phyloP scores from a whole-genome alignment of 2,329 filamentous ascomycete species.

The Penicillium sp. region DNA sequence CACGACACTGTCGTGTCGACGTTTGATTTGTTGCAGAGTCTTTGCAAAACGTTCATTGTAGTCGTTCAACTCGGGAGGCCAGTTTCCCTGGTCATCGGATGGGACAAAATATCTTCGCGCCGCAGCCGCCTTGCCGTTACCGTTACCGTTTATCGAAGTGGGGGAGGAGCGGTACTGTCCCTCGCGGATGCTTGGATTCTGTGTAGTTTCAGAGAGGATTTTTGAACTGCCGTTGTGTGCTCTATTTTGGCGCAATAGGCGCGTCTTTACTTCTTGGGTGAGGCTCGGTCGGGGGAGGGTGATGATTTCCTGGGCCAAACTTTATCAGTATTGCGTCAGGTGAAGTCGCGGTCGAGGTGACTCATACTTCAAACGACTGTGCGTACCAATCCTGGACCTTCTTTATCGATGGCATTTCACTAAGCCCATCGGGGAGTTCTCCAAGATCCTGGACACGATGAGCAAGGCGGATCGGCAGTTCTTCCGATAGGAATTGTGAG shows the following conservation, averaged over 20 bases:
- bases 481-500: conserved; percentile 97
- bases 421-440: conserved; percentile 90
- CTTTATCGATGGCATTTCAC: conserved; percentile 96
- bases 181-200: conserved; percentile 85
- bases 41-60: conserved; percentile 93
- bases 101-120: conserved; percentile 83
- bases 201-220: conserved; percentile 79
- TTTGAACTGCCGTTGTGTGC: conserved; percentile 63
- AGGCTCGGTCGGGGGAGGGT: conserved; percentile 78
- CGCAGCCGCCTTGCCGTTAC: conserved; percentile 55
- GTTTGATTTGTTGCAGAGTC: conserved; percentile 90
- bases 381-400: conserved; percentile 98
- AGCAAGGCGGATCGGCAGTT: conserved; percentile 93
- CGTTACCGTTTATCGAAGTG: conserved; percentile 50
- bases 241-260: conserved; percentile 64
- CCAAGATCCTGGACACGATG: conserved; percentile 95
- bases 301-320: conserved; percentile 74
- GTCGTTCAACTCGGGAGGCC: conserved; percentile 91
- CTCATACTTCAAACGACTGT: conserved; percentile 92
- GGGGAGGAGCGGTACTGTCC: conserved; percentile 72
- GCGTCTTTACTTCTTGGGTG: conserved; percentile 74
- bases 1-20: conserved; percentile 93
- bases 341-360: conserved; percentile 17
- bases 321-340: conserved; percentile 28
- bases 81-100: conserved; percentile 84